Evolutionary conservation across 352 stramenopile genomes (phyloP).

Genomic region (Ophiocytium majus): DNA sequence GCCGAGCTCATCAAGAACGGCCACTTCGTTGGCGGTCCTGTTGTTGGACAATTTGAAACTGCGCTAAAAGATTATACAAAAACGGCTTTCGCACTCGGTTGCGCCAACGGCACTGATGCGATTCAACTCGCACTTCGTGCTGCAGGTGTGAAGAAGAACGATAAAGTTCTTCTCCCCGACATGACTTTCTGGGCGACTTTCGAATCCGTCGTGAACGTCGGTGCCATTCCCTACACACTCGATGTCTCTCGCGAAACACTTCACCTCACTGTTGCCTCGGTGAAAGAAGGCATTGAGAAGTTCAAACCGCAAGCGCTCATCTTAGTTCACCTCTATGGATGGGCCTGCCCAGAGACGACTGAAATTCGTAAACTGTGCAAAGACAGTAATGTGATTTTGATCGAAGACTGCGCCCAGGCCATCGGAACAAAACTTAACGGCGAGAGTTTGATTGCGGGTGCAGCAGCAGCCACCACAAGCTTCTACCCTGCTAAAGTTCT

Average conservation of each 20-base stretch:
- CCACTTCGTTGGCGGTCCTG: conserved; percentile 5
- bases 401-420: conserved; percentile 5
- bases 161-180: conserved; percentile 6
- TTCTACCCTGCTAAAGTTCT: conserved; percentile 6
- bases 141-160: neutral
- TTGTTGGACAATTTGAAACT: conserved; percentile 14
- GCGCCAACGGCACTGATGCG: conserved; percentile 1
- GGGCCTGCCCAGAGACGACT: neutral
- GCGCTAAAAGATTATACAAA: conserved; percentile 6
- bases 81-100: conserved; percentile 11
- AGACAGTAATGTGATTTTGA: neutral
- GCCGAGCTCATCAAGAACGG: neutral
- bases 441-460: neutral
- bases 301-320: conserved; percentile 1
- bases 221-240: neutral
- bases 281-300: conserved; percentile 10
- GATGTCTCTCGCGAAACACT: neutral
- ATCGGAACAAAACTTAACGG: conserved; percentile 7
- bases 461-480: neutral
- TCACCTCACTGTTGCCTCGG: conserved; percentile 7
- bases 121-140: conserved; percentile 4
- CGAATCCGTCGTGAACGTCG: conserved; percentile 17
- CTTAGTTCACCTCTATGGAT: conserved; percentile 10
- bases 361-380: neutral
- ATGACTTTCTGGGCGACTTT: conserved; percentile 18